Evolutionary conservation across 2,329 filamentous ascomycete genomes (phyloP).

Genomic region (Paraphaeosphaeria minitans): DNA sequence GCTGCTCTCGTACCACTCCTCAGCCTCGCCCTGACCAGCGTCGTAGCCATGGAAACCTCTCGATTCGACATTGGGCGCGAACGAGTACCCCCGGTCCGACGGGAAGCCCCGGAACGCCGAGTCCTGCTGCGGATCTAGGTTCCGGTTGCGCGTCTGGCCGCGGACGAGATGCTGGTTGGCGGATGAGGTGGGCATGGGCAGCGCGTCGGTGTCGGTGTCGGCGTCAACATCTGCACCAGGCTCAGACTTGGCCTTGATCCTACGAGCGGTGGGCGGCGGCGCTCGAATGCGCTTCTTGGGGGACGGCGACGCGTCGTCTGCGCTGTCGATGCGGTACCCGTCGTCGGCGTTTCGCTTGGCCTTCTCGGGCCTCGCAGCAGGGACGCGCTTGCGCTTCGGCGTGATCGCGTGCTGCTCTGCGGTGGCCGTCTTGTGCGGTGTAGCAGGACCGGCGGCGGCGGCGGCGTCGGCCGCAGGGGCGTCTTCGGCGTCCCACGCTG

Average conservation of each 20-base stretch:
- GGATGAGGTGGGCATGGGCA: not conserved
- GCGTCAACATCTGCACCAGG: too few relatives aligned
- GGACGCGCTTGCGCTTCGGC: conserved; percentile 31
- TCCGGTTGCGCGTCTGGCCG: too few relatives aligned
- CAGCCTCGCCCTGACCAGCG: not conserved
- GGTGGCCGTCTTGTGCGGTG: conserved; percentile 8
- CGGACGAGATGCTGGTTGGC: not conserved
- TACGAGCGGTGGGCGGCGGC: conserved; percentile 3
- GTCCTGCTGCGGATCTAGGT: not conserved
- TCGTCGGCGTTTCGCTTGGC: not conserved
- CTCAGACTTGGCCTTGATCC: not conserved
- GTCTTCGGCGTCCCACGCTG: conserved; percentile 28
- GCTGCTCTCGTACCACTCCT: conserved; percentile 14
- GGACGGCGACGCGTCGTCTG: not conserved
- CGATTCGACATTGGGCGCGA: not conserved
- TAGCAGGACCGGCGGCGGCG: conserved; percentile 1
- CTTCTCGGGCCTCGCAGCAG: not conserved
- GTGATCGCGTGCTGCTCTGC: conserved; percentile 4
- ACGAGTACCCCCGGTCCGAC: too few relatives aligned
- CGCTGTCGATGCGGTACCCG: conserved; percentile 12
- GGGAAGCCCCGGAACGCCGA: not conserved
- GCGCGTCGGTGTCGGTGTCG: too few relatives aligned
- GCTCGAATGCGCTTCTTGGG: conserved; percentile 13
- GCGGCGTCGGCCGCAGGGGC: not conserved
- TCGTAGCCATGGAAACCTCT: not conserved